These are phyloP conservation scores for Penicillium paradoxum DNA, from an alignment of 495 filamentous ascomycete genomes.

Conservation along the genomic window DNA sequence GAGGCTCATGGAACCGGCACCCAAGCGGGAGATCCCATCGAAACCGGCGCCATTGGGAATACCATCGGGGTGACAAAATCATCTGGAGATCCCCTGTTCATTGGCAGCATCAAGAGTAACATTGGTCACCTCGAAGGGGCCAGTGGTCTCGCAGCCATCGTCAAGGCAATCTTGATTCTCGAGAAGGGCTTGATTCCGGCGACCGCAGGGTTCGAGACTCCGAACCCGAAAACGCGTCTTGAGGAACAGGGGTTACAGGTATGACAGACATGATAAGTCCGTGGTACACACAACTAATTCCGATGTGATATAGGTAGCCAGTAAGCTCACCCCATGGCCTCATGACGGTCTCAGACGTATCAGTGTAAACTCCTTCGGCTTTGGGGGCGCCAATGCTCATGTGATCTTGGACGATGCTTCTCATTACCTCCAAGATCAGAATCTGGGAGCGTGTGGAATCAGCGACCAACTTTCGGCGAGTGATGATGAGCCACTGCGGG, in stretches of 20 bases:
- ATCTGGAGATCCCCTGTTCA: conserved; percentile 13
- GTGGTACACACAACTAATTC: too few relatives aligned
- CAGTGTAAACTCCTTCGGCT: not conserved
- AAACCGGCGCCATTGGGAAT: conserved; percentile 34
- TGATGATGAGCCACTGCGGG: too few relatives aligned
- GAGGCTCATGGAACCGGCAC: conserved; percentile 48
- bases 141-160: conserved; percentile 28
- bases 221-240: not conserved
- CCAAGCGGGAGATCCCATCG: conserved; percentile 41
- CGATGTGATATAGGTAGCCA: too few relatives aligned
- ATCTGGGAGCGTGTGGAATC: not conserved
- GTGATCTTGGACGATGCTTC: not conserved
- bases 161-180: not conserved
- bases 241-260: too few relatives aligned
- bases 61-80: conserved; percentile 24
- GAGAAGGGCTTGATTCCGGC: not conserved
- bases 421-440: too few relatives aligned
- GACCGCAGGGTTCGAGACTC: not conserved
- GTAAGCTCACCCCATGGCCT: not conserved
- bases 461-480: too few relatives aligned
- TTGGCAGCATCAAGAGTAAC: conserved; percentile 45
- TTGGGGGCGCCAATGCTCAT: not conserved
- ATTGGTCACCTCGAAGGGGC: conserved; percentile 48
- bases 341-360: not conserved
- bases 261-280: too few relatives aligned